Base-by-base conservation (phyloP, 345 rosid species). In the Anastatica hierochuntica region DNA sequence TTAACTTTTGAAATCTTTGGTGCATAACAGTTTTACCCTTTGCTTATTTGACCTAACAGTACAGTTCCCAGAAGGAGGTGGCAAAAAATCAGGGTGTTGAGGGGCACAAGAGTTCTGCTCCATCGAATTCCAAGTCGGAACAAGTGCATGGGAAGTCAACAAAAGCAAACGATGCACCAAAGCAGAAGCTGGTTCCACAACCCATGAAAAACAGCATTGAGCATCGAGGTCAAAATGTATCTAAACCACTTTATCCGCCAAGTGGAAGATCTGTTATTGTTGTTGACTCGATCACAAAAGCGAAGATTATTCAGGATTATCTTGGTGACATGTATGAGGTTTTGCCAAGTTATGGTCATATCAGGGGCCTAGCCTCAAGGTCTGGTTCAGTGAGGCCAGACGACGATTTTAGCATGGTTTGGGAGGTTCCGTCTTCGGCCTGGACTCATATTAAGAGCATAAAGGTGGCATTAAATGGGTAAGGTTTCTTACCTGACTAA, bases 401-500 rank as follows among this genome's bases (percentile, higher is more conserved):
- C 73, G 97, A 88, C 36, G 95, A 92, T 75, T 92, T 92, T 62
- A 88, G 95, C 63, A 85, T 92, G 95, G 94, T 88, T 35, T 92
- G 98, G 98, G 98, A 92, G 78, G 97, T 88, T 70, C 97, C 97
- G 53, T 70, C 88, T 66, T 54, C 90, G 51, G 94, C 97, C 18
- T 92, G 98, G 98, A 88, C 95, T 48, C 90, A 88, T 77, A 90
- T 92, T 63, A 83, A 92, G 76, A 85, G 95, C 77, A 85, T 88
- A 65, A 85, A 78, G 77, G 90, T 81, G 71, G 88, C 97, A 36
- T 56, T 92, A 60, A 76, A 68, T 60, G 84, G 97, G 98, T 92
- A 74, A 12, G 64, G 24, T 51, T 12, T 56, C 53, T 57, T 44
- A 31, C 48, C 56, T 36, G 34, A 60, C 42, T 40, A 7, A 70